phyloP scores from a whole-genome alignment of 345 rosid genomes.

The Raphanus sativus region DNA sequence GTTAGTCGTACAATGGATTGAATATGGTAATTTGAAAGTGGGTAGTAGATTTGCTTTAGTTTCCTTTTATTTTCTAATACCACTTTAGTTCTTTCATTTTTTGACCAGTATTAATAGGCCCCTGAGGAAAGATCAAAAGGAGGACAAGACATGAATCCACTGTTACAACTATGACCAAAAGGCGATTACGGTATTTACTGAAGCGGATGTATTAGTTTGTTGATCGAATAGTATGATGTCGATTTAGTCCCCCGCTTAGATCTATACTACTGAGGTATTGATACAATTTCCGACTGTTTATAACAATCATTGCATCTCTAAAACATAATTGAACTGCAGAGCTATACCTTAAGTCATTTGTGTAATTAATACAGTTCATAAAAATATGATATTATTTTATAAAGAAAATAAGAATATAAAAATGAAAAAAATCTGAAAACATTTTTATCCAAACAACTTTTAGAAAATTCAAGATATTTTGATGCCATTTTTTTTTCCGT shows the following conservation, averaged over 20 bases:
- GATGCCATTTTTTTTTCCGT: neutral
- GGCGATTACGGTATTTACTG: neutral
- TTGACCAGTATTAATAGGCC: constrained; percentile 27
- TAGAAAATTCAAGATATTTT: neutral
- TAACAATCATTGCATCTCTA: neutral
- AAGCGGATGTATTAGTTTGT: neutral
- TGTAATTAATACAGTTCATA: no score
- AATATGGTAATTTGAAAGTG: neutral
- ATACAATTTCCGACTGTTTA: neutral
- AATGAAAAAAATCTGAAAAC: neutral
- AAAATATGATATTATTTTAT: no score
- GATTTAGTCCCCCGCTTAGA: neutral
- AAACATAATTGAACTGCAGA: neutral
- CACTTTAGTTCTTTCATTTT: constrained; percentile 29
- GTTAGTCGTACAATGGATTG: constrained; percentile 13
- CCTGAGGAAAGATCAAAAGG: neutral
- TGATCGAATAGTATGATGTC: neutral
- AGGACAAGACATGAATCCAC: constrained; percentile 7
- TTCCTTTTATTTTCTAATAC: constrained; percentile 7
- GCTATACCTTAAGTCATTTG: neutral
- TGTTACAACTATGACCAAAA: neutral
- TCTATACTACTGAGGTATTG: neutral
- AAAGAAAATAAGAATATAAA: neutral
- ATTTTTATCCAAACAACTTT: neutral
- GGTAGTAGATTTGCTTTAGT: constrained; percentile 16